These are phyloP conservation scores for Didymella exigua DNA, from an alignment of 2,329 filamentous ascomycete species.

Conservation along the genomic window DNA sequence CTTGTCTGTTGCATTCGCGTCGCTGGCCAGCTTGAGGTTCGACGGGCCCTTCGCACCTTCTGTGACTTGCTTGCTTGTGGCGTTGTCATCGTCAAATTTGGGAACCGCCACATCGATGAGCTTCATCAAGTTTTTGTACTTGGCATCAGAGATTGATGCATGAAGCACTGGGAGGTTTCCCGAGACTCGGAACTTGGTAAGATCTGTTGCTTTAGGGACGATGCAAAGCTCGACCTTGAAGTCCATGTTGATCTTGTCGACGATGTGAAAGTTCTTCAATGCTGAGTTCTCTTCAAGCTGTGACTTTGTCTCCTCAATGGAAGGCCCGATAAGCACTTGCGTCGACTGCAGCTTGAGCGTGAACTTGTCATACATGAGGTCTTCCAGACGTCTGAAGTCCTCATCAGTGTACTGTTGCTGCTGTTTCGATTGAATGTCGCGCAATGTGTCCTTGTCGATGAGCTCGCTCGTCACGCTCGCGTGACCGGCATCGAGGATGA, in stretches of 20 bases:
- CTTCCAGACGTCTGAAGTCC: slow-evolving; percentile 86
- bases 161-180: slow-evolving; percentile 92
- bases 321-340: slow-evolving; percentile 92
- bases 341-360: slow-evolving; percentile 91
- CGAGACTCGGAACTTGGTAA: slow-evolving; percentile 89
- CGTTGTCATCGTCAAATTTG: slow-evolving; percentile 66
- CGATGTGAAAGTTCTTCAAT: slow-evolving; percentile 78
- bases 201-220: slow-evolving; percentile 89
- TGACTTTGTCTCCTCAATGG: slow-evolving; percentile 85
- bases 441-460: slow-evolving; percentile 87
- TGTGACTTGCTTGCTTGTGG: slow-evolving; percentile 44
- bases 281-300: slow-evolving; percentile 74
- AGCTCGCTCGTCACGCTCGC: slow-evolving; percentile 93
- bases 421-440: slow-evolving; percentile 89
- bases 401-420: slow-evolving; percentile 84
- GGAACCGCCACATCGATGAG: slow-evolving; percentile 95
- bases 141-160: slow-evolving; percentile 87
- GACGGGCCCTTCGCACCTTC: slow-evolving; percentile 44
- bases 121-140: slow-evolving; percentile 97
- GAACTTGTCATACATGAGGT: slow-evolving; percentile 97
- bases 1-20: slow-evolving; percentile 31
- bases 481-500: slow-evolving; percentile 96
- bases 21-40: slow-evolving; percentile 45
- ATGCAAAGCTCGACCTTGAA: slow-evolving; percentile 97
- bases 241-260: slow-evolving; percentile 96